Evolutionary conservation across 108 stramenopile genomes (phyloP), one percentile per base, ranked within the genome.

Genomic region (Tribonema minus): DNA sequence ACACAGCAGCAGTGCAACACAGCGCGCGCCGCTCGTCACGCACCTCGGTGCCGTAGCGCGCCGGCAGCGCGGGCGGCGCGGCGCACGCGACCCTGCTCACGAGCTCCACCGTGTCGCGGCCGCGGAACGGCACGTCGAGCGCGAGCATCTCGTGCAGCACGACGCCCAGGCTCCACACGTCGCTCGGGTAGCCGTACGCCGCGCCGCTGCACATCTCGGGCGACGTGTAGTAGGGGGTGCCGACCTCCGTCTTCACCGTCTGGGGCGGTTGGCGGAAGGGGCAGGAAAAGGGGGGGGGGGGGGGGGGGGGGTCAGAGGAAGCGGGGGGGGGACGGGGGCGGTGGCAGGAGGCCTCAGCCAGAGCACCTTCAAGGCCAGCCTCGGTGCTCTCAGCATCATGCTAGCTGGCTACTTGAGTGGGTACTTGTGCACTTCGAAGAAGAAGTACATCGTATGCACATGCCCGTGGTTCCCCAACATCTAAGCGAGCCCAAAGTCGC

Each of bases 141-240:
- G 79, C 37, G 7, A 80, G 41, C 3, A 70, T 38, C 70, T 80
- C 79, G 64, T 37, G 68, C 29, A 80, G 61, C 6, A 87, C 79
- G 34, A 87, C 83, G 37, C 86, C 85, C 4, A 86, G 62, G 71
- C 77, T 85, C 86, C 89, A 90, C 30, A 90, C 86, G 68, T 90
- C 89, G n/a, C 86, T 85, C 33, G 85, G 85, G 35, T 87, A 88
- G 67, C 86, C 86, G 71, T 90, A 90, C 3, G 84, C 64, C 36
- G 75, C 61, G 46, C 88, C 83, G 81, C 89, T 90, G 40, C 88
- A 81, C 81, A 87, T 85, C 76, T 87, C 89, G 34, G 89, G 89
- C 9, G 84, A 75, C 82, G 88, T 90, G 83, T 90, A 90, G 70
- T 85, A 89, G 15, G 89, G 89, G 3, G 89, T 90, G 35, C 89